phyloP scores from a whole-genome alignment of 1,139 yeast species.

The Magnusiomyces tetraspermus region DNA sequence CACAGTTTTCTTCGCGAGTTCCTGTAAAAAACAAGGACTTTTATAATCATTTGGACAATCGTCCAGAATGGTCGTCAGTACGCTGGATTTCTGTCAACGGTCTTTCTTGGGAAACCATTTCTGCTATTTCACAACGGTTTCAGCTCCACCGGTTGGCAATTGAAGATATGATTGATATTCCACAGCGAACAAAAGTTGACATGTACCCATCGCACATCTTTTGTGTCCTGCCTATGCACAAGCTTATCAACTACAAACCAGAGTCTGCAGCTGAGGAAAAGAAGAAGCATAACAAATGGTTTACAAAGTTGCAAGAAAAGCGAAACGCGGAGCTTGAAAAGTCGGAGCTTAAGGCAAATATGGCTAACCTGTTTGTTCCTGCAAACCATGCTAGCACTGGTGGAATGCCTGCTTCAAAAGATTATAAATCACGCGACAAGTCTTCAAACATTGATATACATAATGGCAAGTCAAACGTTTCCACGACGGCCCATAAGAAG shows the following conservation, averaged over 20 bases:
- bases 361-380: neutral
- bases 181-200: conserved; percentile 48
- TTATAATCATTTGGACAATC: conserved; percentile 22
- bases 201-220: conserved; percentile 41
- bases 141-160: conserved; percentile 42
- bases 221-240: conserved; percentile 43
- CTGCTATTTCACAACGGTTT: conserved; percentile 35
- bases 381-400: neutral
- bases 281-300: neutral
- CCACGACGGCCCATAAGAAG: neutral
- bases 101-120: conserved; percentile 45
- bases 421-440: too few species aligned
- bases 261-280: neutral
- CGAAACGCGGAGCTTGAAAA: neutral
- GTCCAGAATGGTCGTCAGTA: conserved; percentile 42
- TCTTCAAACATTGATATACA: neutral
- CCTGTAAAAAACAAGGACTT: conserved; percentile 11
- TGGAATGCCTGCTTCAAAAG: neutral
- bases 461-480: neutral
- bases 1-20: neutral
- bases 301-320: neutral
- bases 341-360: conserved; percentile 9
- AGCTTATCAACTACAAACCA: conserved; percentile 32
- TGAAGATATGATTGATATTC: conserved; percentile 51
- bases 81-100: conserved; percentile 51